Evolutionary conservation across 345 rosid species (phyloP).

Genomic region (Eucalyptus sp.): DNA sequence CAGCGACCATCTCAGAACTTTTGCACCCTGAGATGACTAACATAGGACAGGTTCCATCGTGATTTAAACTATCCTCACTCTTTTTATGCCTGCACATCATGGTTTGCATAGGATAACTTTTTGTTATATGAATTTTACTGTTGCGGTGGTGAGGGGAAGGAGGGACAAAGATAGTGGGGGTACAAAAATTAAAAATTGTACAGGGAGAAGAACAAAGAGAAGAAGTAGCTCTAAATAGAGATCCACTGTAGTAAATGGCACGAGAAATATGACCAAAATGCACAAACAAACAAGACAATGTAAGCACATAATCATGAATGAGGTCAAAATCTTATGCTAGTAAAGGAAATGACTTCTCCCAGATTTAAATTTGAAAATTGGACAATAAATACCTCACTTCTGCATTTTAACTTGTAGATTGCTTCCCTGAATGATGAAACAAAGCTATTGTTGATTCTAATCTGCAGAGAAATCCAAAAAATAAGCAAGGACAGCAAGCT

Average conservation of each 20-base stretch:
- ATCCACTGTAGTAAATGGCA: background rate
- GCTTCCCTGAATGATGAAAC: slow-evolving; percentile 98
- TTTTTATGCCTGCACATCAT: background rate
- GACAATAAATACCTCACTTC: slow-evolving; percentile 62
- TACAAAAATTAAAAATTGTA: background rate
- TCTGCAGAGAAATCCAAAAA: slow-evolving; percentile 49
- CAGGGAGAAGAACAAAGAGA: background rate
- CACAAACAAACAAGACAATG: background rate
- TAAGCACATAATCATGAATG: background rate
- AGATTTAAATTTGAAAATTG: background rate
- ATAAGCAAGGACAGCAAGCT: background rate
- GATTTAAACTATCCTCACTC: background rate
- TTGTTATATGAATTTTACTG: background rate
- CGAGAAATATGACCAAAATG: background rate
- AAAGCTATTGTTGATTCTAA: slow-evolving; percentile 96
- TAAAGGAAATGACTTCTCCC: background rate
- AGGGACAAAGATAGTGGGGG: background rate
- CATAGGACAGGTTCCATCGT: background rate
- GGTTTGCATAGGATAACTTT: background rate
- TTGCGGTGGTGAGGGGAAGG: background rate
- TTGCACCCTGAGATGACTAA: background rate
- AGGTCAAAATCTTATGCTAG: background rate
- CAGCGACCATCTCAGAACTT: background rate
- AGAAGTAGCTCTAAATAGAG: background rate
- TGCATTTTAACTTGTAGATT: slow-evolving; percentile 97